These are phyloP conservation scores for Vachellia collinsii DNA, from an alignment of 306 rosid genomes.

Conservation along the genomic window DNA sequence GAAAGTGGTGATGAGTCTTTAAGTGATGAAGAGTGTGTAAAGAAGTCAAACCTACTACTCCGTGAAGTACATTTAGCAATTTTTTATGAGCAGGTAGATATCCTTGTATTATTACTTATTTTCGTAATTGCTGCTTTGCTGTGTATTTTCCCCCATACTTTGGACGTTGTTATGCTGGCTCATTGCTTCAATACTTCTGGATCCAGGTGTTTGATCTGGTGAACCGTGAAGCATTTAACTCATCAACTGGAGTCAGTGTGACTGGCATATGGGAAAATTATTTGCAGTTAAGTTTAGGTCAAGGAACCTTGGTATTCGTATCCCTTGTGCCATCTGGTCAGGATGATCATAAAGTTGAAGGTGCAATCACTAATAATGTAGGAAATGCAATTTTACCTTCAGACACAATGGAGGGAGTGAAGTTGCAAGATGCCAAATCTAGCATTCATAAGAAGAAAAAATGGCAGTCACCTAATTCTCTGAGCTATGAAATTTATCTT, in stretches of 20 bases:
- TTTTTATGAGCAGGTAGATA: conserved; percentile 69
- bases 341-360: conserved; percentile 53
- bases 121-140: conserved; percentile 2
- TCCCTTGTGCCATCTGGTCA: conserved; percentile 67
- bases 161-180: conserved; percentile 28
- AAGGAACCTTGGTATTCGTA: conserved; percentile 76
- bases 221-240: conserved; percentile 85
- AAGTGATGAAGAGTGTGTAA: conserved; percentile 68
- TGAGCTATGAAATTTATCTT: conserved; percentile 80
- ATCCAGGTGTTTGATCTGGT: conserved; percentile 87
- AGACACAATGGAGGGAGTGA: conserved; percentile 75
- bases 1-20: conserved; percentile 59
- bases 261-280: conserved; percentile 90
- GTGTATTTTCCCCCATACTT: conserved; percentile 18
- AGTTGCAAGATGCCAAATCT: conserved; percentile 54
- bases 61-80: conserved; percentile 83
- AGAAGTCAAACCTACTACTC: conserved; percentile 77
- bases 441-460: conserved; percentile 46
- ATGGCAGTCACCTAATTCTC: conserved; percentile 55
- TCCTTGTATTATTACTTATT: conserved; percentile 12
- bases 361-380: conserved; percentile 42
- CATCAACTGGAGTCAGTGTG: conserved; percentile 72
- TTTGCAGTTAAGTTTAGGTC: conserved; percentile 76
- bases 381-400: conserved; percentile 68
- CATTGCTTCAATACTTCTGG: conserved; percentile 32